phyloP scores from a whole-genome alignment of 345 rosid species.

The Zanthoxylum bungeanum region DNA sequence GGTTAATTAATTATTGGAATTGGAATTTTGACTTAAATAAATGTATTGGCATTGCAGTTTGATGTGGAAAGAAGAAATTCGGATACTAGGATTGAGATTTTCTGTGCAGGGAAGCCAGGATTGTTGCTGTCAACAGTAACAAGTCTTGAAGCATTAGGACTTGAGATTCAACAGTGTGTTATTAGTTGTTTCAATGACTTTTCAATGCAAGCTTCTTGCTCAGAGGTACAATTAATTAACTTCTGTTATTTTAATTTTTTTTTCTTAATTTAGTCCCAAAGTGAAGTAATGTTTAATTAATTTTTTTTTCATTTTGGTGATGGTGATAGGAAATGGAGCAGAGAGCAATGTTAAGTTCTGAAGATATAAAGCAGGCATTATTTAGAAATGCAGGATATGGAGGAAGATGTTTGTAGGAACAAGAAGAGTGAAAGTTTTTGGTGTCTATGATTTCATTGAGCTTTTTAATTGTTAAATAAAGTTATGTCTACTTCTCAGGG shows the following conservation, averaged over 20 bases:
- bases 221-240: constrained; percentile 43
- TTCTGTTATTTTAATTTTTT: background rate
- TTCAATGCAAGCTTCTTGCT: constrained; percentile 90
- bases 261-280: background rate
- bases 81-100: constrained; percentile 65
- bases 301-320: background rate
- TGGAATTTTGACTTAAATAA: background rate
- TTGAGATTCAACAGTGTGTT: constrained; percentile 90
- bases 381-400: constrained; percentile 93
- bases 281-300: background rate
- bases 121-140: constrained; percentile 67
- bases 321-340: constrained; percentile 31
- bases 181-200: constrained; percentile 94
- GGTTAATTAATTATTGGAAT: background rate
- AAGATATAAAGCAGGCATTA: constrained; percentile 89
- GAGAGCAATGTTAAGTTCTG: constrained; percentile 41
- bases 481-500: constrained; percentile 7
- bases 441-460: constrained; percentile 9
- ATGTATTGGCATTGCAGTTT: constrained; percentile 45
- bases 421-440: background rate
- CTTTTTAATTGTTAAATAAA: constrained; percentile 6
- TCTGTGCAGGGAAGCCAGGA: constrained; percentile 82
- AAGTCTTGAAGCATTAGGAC: constrained; percentile 80
- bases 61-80: constrained; percentile 58
- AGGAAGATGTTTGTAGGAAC: constrained; percentile 66